Evolutionary conservation across 352 stramenopile species (phyloP), one percentile per base, ranked within the genome.

Genomic region (Phytophthora meadii): DNA sequence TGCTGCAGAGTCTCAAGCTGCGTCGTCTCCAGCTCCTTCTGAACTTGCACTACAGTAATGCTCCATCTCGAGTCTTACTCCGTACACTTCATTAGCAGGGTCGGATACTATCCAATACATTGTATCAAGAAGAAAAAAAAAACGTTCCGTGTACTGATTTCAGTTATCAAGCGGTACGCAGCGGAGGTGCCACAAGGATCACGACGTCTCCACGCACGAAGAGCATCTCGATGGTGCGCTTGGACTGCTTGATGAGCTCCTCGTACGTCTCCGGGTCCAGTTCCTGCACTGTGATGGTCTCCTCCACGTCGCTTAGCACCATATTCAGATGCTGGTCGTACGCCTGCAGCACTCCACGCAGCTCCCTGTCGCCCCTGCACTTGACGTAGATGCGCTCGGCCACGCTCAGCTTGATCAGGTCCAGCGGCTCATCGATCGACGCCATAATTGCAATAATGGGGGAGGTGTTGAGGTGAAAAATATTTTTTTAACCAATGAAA

Each of bases 281-380:
- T 75, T 99, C 97, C 61, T 97, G 88, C 32, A 86, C 96, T 12
- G 95, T 99, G 40, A 99, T 97, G 22, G 97, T 99, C 84, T 99
- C 98, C 75, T 99, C 97, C 15, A 99, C 98, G 63, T 99, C 97
- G 59, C 96, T 97, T 24, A 99, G 77, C 52, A 99, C 97, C 90
- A 99, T 97, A 79, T 99, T 99, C 32, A 99, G 81, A 79, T 99
- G 98, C 75, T 99, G 96, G 77, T 99, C 98, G 74, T 99, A 99
- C 1, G 97, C 97, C 80, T 99, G 97, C 45, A 99, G 82, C 76
- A 97, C 97, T 30, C 98, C 98, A 41, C 97, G 87, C 32, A 99
- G 87, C 83, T 99, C 97, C 30, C 97, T 82, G 50, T 99, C 95
- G 25, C 97, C 97, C 44, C 97, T 90, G 83, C 97, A 99, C 85